These are phyloP conservation scores for Aspergillus eucalypticola DNA, from an alignment of 2,329 filamentous ascomycete genomes.

Conservation along the genomic window DNA sequence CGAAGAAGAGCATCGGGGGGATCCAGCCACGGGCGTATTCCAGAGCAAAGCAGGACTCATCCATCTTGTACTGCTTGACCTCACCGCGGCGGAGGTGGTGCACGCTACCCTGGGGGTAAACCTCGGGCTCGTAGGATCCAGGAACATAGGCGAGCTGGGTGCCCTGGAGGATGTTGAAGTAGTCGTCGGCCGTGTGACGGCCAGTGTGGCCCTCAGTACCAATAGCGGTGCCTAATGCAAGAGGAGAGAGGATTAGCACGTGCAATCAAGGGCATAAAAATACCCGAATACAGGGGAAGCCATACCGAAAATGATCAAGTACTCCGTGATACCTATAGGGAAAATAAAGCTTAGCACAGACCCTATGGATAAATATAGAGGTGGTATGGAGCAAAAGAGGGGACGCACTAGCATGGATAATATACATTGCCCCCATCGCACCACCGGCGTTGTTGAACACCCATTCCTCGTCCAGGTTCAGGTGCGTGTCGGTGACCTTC, in stretches of 20 bases:
- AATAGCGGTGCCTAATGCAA: conserved; percentile 35
- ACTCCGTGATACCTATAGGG: conserved; percentile 68
- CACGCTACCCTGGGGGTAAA: conserved; percentile 41
- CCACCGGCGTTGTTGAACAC: conserved; percentile 90
- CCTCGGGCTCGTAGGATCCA: conserved; percentile 40
- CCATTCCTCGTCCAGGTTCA: conserved; percentile 78
- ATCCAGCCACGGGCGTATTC: conserved; percentile 70
- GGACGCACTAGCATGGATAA: conserved; percentile 75
- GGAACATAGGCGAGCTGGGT: conserved; percentile 42
- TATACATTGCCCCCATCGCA: conserved; percentile 89
- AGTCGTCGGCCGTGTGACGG: conserved; percentile 89
- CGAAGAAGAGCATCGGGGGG: conserved; percentile 88
- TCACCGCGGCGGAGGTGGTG: conserved; percentile 58
- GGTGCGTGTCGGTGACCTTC: conserved; percentile 49
- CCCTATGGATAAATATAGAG: neutral
- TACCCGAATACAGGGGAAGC: neutral
- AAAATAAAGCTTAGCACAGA: neutral
- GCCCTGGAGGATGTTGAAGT: conserved; percentile 78
- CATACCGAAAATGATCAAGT: conserved; percentile 79
- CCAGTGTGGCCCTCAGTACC: conserved; percentile 88
- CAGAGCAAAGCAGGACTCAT: conserved; percentile 40
- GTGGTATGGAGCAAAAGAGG: neutral
- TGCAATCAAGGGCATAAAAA: neutral
- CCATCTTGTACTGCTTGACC: conserved; percentile 69
- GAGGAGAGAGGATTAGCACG: neutral